Percentiles rank a stretch among this genome's conserved stretches.
phyloP scores from a whole-genome alignment of 2,329 filamentous ascomycete genomes.

The Proliferodiscus dingleyae region DNA sequence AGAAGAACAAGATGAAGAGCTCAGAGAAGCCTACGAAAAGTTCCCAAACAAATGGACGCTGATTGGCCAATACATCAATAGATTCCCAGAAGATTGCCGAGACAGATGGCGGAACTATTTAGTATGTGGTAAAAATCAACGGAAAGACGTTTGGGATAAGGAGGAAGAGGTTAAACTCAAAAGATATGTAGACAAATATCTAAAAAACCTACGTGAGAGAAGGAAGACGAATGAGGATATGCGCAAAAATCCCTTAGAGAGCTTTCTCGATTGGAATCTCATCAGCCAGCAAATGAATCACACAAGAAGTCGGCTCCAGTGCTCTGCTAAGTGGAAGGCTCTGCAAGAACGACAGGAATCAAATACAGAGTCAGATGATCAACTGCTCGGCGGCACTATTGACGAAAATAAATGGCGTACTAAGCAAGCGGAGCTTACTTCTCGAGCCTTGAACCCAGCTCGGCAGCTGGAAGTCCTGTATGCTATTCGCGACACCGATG shows the following conservation, averaged over 20 bases:
- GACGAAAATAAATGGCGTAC: constrained; percentile 37
- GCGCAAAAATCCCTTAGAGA: constrained; percentile 40
- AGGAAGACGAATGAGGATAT: constrained; percentile 22
- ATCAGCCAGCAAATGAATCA: constrained; percentile 59
- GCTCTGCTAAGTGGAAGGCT: constrained; percentile 61
- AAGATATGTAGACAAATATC: constrained; percentile 47
- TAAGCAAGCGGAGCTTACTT: constrained; percentile 39
- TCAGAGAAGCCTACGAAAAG: constrained; percentile 44
- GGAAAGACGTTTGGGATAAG: constrained; percentile 53
- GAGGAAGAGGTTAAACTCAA: constrained; percentile 47
- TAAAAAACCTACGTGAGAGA: constrained; percentile 43
- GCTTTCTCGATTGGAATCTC: constrained; percentile 59
- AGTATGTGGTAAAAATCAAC: constrained; percentile 48
- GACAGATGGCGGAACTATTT: constrained; percentile 68
- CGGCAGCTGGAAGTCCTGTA: constrained; percentile 43
- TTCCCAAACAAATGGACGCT: constrained; percentile 50
- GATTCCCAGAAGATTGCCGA: constrained; percentile 60
- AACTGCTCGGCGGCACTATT: constrained; percentile 17
- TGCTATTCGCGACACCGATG: constrained; percentile 39
- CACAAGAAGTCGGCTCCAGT: constrained; percentile 62
- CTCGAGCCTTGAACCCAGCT: constrained; percentile 38
- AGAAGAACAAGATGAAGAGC: constrained; percentile 50
- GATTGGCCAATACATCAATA: constrained; percentile 58
- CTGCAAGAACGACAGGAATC: constrained; percentile 33
- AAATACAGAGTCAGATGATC: constrained; percentile 14